These are phyloP conservation scores for Fusarium nematophilum DNA, from an alignment of 2,329 filamentous ascomycete species.

Conservation along the genomic window DNA sequence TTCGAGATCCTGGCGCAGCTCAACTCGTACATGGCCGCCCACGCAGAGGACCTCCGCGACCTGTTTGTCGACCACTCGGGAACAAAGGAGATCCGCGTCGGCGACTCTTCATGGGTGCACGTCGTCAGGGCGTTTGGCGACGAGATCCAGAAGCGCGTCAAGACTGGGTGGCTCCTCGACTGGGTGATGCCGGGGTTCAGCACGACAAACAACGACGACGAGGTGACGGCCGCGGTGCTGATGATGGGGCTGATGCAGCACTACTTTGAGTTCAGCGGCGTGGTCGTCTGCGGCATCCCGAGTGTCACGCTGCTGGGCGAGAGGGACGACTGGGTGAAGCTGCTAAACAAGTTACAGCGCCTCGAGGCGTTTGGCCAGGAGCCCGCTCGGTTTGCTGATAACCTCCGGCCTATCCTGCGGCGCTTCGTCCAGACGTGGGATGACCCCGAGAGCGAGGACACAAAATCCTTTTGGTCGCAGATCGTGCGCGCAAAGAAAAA, in stretches of 20 bases:
- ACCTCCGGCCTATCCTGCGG: conserved; percentile 57
- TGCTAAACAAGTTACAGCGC: conserved; percentile 56
- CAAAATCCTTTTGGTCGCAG: conserved; percentile 56
- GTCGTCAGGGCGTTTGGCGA: conserved; percentile 50
- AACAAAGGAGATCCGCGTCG: conserved; percentile 53
- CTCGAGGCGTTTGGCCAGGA: conserved; percentile 58
- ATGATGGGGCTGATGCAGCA: conserved; percentile 59
- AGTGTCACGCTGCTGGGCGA: conserved; percentile 55
- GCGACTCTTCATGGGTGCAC: conserved; percentile 38
- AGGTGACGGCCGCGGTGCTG: conserved; percentile 54
- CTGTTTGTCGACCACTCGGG: conserved; percentile 60
- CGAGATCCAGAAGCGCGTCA: conserved; percentile 54
- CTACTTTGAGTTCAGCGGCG: conserved; percentile 52
- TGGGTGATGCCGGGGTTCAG: conserved; percentile 58
- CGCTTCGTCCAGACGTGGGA: conserved; percentile 59
- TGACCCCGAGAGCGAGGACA: conserved; percentile 47
- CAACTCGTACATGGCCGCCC: conserved; percentile 60
- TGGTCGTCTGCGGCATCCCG: conserved; percentile 57
- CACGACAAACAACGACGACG: conserved; percentile 53
- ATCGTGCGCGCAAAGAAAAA: conserved; percentile 52
- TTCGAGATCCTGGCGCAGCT: conserved; percentile 64
- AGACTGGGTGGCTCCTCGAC: conserved; percentile 53
- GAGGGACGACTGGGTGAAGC: conserved; percentile 52
- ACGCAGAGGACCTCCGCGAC: conserved; percentile 58
- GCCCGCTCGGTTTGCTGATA: conserved; percentile 50